Conservation (phyloP, 345 rosid genomes). For the Stellera chamaejasme region DNA sequence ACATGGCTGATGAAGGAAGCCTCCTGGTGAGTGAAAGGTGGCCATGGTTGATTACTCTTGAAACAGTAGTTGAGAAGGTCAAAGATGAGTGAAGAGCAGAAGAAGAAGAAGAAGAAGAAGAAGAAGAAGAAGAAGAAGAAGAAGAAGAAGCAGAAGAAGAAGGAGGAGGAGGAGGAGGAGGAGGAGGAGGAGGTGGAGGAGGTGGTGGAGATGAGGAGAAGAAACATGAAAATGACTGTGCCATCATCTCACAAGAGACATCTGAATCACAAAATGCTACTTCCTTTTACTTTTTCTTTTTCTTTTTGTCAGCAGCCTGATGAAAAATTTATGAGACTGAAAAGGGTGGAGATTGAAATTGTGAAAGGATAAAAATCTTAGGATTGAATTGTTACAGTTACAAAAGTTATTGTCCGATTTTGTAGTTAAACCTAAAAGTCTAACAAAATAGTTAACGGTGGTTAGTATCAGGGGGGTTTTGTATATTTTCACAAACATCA, state of each 20-base stretch:
- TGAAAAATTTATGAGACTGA: background rate
- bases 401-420: too few relatives aligned
- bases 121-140: too few relatives aligned
- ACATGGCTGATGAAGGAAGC: slow-evolving; percentile 21
- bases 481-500: too few relatives aligned
- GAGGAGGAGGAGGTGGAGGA: too few relatives aligned
- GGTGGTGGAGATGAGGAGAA: too few relatives aligned
- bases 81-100: slow-evolving; percentile 13
- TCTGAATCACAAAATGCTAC: slow-evolving; percentile 32
- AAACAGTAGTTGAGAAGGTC: slow-evolving; percentile 21
- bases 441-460: too few relatives aligned
- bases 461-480: too few relatives aligned
- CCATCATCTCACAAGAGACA: slow-evolving; percentile 85
- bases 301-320: background rate
- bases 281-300: background rate
- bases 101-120: slow-evolving; percentile 15
- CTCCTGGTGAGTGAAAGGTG: slow-evolving; percentile 32
- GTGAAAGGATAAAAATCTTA: background rate
- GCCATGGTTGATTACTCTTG: slow-evolving; percentile 18
- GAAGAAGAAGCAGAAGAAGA: too few relatives aligned
- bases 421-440: too few relatives aligned
- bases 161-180: too few relatives aligned
- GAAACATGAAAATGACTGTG: slow-evolving; percentile 17
- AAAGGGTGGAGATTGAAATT: background rate
- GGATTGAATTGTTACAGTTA: too few relatives aligned